phyloP scores from a whole-genome alignment of 2,329 filamentous ascomycete genomes.

The Trichoderma sp. region DNA sequence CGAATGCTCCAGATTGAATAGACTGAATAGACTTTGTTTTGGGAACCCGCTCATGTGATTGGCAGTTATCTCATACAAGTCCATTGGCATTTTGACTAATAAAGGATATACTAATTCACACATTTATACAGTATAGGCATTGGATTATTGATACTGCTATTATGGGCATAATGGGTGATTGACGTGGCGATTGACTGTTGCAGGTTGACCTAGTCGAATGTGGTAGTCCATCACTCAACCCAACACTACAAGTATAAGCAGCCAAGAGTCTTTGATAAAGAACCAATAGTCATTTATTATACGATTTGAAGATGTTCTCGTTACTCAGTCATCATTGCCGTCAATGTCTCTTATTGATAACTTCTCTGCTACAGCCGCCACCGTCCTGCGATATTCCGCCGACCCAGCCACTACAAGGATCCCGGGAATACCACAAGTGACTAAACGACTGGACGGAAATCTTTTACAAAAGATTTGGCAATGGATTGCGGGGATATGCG shows the following conservation, averaged over 20 bases:
- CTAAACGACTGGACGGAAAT: neutral
- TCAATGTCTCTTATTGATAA: too few relatives aligned
- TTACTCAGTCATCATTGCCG: too few relatives aligned
- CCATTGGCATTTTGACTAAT: neutral
- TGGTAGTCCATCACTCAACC: too few relatives aligned
- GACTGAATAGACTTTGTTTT: neutral
- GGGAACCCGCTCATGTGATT: neutral
- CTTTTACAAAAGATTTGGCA: neutral
- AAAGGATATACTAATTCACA: neutral
- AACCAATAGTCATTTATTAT: too few relatives aligned
- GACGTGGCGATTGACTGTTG: neutral
- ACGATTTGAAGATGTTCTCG: too few relatives aligned
- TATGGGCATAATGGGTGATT: neutral
- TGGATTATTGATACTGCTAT: neutral
- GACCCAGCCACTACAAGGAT: neutral
- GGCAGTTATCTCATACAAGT: neutral
- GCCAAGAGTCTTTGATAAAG: too few relatives aligned
- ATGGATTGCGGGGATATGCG: rapidly evolving
- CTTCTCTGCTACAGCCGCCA: too few relatives aligned
- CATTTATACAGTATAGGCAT: neutral
- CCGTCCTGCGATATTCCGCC: too few relatives aligned
- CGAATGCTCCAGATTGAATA: neutral
- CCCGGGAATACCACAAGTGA: neutral
- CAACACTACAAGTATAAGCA: too few relatives aligned
- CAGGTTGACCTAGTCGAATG: too few relatives aligned